Evolutionary conservation across 2,329 filamentous ascomycete genomes (phyloP).

Genomic region (Pleoardoris graminearum): DNA sequence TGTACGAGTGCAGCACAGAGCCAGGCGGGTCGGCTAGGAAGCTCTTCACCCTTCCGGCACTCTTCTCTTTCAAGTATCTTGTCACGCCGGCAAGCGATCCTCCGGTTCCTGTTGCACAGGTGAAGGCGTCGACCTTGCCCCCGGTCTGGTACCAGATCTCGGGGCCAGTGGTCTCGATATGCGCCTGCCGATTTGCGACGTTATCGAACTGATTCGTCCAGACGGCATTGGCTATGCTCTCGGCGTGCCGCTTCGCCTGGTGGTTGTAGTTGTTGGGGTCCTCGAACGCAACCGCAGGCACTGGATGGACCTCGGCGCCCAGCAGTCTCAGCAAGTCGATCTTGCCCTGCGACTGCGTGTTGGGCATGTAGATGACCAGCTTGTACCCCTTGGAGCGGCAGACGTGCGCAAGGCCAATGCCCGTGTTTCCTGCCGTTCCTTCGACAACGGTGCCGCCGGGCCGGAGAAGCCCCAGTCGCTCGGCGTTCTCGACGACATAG

Average conservation of each 20-base stretch:
- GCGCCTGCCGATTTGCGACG: constrained; percentile 86
- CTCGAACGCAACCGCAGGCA: constrained; percentile 93
- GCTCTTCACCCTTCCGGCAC: constrained; percentile 75
- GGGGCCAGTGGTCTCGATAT: constrained; percentile 94
- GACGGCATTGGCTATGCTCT: constrained; percentile 80
- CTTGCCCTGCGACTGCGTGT: constrained; percentile 98
- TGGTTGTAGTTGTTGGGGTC: constrained; percentile 98
- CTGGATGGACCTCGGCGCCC: constrained; percentile 92
- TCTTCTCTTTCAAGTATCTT: constrained; percentile 82
- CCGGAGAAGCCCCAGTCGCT: constrained; percentile 79
- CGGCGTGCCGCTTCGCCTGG: constrained; percentile 89
- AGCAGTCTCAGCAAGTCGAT: constrained; percentile 89
- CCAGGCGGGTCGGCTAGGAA: constrained; percentile 95
- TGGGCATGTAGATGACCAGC: constrained; percentile 98
- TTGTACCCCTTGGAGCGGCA: constrained; percentile 90
- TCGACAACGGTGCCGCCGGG: constrained; percentile 94
- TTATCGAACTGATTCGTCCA: constrained; percentile 99
- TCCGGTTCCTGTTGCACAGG: constrained; percentile 89
- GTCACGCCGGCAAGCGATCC: constrained; percentile 90
- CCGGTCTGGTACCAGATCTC: constrained; percentile 95
- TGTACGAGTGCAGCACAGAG: constrained; percentile 89
- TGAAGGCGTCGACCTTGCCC: constrained; percentile 89
- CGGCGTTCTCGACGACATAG: constrained; percentile 91
- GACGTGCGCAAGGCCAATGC: constrained; percentile 95
- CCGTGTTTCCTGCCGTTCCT: constrained; percentile 96